These are phyloP conservation scores for Rhynchosporium secalis DNA, from an alignment of 2,329 filamentous ascomycete genomes.

Conservation along the genomic window DNA sequence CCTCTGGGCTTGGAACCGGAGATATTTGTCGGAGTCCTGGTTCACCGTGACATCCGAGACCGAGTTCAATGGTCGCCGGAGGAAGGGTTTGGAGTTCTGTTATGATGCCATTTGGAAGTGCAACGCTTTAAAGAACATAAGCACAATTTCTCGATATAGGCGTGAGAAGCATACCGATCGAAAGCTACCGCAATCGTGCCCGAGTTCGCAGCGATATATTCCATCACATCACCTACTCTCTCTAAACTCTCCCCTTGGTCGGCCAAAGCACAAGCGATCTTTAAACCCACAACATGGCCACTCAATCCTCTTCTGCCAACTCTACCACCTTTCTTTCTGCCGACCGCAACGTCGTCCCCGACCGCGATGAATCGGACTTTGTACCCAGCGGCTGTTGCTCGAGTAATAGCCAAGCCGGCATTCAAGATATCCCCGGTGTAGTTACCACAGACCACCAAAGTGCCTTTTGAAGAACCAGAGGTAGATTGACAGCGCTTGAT, in stretches of 20 bases:
- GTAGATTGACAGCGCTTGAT: conserved; percentile 31
- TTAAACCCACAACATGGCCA: conserved; percentile 50
- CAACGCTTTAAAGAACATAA: conserved; percentile 25
- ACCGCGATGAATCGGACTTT: conserved; percentile 32
- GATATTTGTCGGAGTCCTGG: conserved; percentile 41
- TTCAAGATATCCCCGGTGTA: conserved; percentile 47
- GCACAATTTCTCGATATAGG: background rate
- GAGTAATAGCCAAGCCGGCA: conserved; percentile 44
- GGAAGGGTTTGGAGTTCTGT: conserved; percentile 33
- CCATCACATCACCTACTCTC: conserved; percentile 31
- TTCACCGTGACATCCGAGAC: conserved; percentile 54
- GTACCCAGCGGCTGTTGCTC: conserved; percentile 36
- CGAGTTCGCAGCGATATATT: conserved; percentile 36
- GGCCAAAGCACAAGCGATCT: conserved; percentile 40
- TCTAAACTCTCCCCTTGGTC: conserved; percentile 31
- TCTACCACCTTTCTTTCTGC: conserved; percentile 49
- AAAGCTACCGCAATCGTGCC: conserved; percentile 52
- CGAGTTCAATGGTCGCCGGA: conserved; percentile 41
- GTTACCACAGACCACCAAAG: conserved; percentile 43
- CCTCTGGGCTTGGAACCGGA: conserved; percentile 29
- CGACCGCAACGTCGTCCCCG: conserved; percentile 47
- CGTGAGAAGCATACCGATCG: conserved; percentile 45
- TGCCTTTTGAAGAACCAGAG: conserved; percentile 25
- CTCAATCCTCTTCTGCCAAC: conserved; percentile 51
- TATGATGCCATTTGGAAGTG: conserved; percentile 32